Base-by-base conservation (phyloP, 345 rosid genomes). In the Erysimum cheiranthoides region DNA sequence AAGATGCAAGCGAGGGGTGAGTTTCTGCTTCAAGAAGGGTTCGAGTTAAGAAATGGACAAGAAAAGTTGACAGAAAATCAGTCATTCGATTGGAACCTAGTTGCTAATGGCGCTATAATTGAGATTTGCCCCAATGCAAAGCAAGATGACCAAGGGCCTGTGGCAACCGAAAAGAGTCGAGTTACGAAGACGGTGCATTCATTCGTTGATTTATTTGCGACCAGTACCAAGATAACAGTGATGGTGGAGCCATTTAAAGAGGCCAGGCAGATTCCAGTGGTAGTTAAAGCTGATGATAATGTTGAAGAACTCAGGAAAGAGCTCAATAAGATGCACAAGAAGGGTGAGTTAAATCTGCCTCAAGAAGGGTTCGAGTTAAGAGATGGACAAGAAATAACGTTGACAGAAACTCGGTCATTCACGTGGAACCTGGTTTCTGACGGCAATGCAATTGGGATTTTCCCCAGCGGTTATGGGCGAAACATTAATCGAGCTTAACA, bases 271-370 rank as follows among this genome's bases (percentile, higher is more conserved):
- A 78, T 89, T 31, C 84, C 88, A 0, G 84, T 91, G 54, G 89
- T 84, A 42, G 78, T 93, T 40, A 90, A 77, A n/a, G 80, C 84
- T 0, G 49, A 65, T 35, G 97, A 87, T 50, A 85, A 82, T 2
- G 93, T 92, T 0, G 78, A 85, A 6, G 88, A 86, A 68, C 73
- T 94, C 68, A 90, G 90, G 75, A 89, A 84, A 40, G 88, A 89
- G 77, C 76, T 92, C 43, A 85, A 78, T 16, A 85, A 79, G 68
- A 34, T 92, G 89, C 83, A 83, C 4, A 74, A 84, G 58, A 81
- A 74, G 66, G 64, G 45, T 60, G n/a, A 36, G 25, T 75, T 94
- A 17, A 73, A 74, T 57, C 83, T 92, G 7, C 97, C 95, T 5
- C 78, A 74, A 18, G 92, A 84, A 74, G 91, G 90, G 5, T 92